Evolutionary conservation across 2,329 filamentous ascomycete genomes (phyloP), one percentile per base, ranked within the genome.

Genomic region (Sphaerulina musiva): DNA sequence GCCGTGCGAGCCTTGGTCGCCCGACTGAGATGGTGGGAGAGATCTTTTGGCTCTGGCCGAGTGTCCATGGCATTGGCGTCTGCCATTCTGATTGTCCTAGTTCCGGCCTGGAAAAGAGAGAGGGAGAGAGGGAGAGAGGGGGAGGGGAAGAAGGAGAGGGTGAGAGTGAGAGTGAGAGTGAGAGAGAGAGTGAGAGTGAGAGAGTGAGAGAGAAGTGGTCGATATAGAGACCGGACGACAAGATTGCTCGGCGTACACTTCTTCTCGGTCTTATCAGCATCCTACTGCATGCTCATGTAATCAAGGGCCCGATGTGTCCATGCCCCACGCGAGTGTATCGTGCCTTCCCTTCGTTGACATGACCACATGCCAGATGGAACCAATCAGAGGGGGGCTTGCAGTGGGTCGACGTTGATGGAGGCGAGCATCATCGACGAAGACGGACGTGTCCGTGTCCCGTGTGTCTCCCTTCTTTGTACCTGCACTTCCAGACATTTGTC

Each of bases 21-120:
- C 54, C 81, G 76, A 1, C 88, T 91, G 62, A 84, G 85, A 68
- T 91, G 85, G 68, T 95, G 88, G 62, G 83, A 86, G 57, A 95
- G 76, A 69, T 95, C 86, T 61, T 83, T 74, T 5, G 91, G 89
- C 47, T 73, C 69, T 31, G 75, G 67, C 31, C 66, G 56, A 31
- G 46, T 49, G 51, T 69, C 65, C 45, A 46, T 46, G 34, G 10
- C 39, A 39, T 38, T 12, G 20, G 17, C 42, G 4, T 12, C 42
- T 31, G 42, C 42, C 42, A 29, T 29, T 10, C 10, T 38, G 4
- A 9, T n/a, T n/a, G 12, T 38, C 6, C 26, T 29, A 1, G 6
- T 29, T 7, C 1, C 6, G 26, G 5, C 1, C 26, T 29, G 34
- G 10, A 10, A 4, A 9, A n/a, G 10, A 9, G 5, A 12, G 4